A percentile compares a stretch with the other conserved stretches of the same genome.
These are phyloP conservation scores for Carallia brachiata DNA, from an alignment of 345 rosid genomes.

Conservation along the genomic window DNA sequence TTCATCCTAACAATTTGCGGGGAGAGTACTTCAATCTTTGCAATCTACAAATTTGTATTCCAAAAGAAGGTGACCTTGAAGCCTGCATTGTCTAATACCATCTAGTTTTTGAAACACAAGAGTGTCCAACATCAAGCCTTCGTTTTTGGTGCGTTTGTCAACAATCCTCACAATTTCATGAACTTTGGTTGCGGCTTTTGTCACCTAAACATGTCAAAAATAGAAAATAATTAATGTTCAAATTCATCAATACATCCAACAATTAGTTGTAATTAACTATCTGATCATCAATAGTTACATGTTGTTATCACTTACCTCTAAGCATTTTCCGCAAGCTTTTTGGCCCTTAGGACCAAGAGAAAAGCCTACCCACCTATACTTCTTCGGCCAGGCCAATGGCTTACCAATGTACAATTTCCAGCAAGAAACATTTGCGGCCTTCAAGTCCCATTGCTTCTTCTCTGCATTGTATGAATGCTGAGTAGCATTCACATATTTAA, in stretches of 20 bases:
- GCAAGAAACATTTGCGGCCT: constrained; percentile 38
- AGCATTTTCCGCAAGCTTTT: constrained; percentile 53
- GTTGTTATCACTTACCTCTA: no score
- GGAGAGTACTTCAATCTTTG: not conserved
- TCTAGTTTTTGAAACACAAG: constrained; percentile 13
- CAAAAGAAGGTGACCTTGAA: constrained; percentile 18
- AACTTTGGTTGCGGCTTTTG: not conserved
- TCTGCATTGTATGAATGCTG: constrained; percentile 45
- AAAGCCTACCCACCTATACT: constrained; percentile 63
- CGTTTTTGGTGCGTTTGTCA: constrained; percentile 21
- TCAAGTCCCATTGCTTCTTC: constrained; percentile 45
- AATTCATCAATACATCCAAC: no score
- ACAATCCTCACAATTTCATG: constrained; percentile 9
- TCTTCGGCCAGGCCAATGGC: constrained; percentile 53
- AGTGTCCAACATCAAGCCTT: constrained; percentile 15
- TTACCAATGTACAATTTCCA: not conserved
- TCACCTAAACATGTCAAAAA: constrained; percentile 6
- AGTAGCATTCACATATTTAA: constrained; percentile 55
- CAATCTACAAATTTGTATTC: constrained; percentile 16
- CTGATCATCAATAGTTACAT: no score
- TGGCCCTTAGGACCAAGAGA: constrained; percentile 56
- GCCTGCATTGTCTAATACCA: not conserved
- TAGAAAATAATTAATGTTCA: no score
- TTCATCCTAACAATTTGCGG: not conserved
- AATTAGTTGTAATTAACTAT: no score